Conservation (phyloP, 2,329 filamentous ascomycete genomes). For the Hansfordia pulvinata region DNA sequence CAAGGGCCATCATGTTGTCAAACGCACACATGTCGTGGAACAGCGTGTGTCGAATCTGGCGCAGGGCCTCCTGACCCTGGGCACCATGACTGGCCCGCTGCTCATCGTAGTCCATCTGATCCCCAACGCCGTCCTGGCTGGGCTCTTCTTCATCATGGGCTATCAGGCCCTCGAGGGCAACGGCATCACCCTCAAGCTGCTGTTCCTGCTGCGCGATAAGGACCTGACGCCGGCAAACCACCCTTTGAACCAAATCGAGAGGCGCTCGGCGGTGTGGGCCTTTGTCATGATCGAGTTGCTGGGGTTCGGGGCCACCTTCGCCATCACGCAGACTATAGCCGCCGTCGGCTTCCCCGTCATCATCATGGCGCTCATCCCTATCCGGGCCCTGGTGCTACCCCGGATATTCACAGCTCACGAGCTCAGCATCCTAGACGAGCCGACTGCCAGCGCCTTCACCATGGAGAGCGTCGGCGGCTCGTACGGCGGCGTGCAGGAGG, state of each 20-base stretch:
- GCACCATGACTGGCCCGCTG: conserved; percentile 65
- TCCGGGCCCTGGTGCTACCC: conserved; percentile 51
- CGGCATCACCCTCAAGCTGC: conserved; percentile 61
- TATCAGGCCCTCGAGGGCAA: conserved; percentile 65
- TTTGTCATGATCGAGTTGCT: conserved; percentile 58
- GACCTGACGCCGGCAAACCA: conserved; percentile 44
- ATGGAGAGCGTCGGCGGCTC: conserved; percentile 63
- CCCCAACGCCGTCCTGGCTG: conserved; percentile 66
- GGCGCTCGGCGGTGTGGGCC: conserved; percentile 53
- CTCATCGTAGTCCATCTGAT: conserved; percentile 64
- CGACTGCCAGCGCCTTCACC: conserved; percentile 60
- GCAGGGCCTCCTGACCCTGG: conserved; percentile 64
- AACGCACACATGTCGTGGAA: conserved; percentile 54
- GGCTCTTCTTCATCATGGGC: conserved; percentile 77
- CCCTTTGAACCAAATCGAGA: conserved; percentile 46
- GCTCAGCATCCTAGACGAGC: conserved; percentile 51
- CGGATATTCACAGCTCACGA: conserved; percentile 45
- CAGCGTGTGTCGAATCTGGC: conserved; percentile 68
- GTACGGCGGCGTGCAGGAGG: conserved; percentile 27
- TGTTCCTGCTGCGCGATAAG: conserved; percentile 55
- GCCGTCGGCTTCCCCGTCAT: conserved; percentile 71
- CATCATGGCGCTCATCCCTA: conserved; percentile 55
- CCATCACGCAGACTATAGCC: conserved; percentile 71
- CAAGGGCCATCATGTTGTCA: conserved; percentile 40
- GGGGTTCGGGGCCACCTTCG: conserved; percentile 66